Evolutionary conservation across 805 yeast genomes (phyloP).

Genomic region (Teunomyces panamensis): DNA sequence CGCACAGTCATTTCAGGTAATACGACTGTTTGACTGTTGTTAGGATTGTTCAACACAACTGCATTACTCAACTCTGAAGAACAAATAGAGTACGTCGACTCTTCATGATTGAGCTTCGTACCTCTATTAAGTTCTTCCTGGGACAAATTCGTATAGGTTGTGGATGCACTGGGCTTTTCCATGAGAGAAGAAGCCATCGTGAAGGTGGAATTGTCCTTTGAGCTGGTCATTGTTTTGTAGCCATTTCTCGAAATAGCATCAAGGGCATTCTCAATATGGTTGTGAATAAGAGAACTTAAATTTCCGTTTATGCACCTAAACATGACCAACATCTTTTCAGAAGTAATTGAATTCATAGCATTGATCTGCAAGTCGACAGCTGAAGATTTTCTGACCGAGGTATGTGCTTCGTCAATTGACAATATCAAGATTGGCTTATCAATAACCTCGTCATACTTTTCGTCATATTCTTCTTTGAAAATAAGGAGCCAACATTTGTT

Average conservation of each 20-base stretch:
- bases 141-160: conserved; percentile 2
- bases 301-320: conserved; percentile 31
- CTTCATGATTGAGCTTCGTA: conserved; percentile 10
- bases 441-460: conserved; percentile 23
- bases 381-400: conserved; percentile 30
- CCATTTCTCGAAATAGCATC: neutral
- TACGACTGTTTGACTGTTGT: conserved; percentile 19
- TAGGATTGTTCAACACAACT: conserved; percentile 23
- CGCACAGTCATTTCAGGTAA: conserved; percentile 34
- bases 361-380: conserved; percentile 40
- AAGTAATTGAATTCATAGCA: conserved; percentile 29
- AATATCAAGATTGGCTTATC: conserved; percentile 38
- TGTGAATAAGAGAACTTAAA: conserved; percentile 21
- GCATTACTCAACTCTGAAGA: conserved; percentile 18
- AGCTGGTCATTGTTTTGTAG: conserved; percentile 1
- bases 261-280: conserved; percentile 22
- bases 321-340: conserved; percentile 26
- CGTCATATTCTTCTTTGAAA: conserved; percentile 39
- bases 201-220: conserved; percentile 17
- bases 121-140: conserved; percentile 1
- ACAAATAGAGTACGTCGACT: conserved; percentile 18
- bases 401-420: conserved; percentile 20
- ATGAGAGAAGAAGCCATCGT: conserved; percentile 39
- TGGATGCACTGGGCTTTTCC: conserved; percentile 19
- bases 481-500: conserved; percentile 36